Conservation (phyloP, 306 rosid genomes). For the Malus orientalis region DNA sequence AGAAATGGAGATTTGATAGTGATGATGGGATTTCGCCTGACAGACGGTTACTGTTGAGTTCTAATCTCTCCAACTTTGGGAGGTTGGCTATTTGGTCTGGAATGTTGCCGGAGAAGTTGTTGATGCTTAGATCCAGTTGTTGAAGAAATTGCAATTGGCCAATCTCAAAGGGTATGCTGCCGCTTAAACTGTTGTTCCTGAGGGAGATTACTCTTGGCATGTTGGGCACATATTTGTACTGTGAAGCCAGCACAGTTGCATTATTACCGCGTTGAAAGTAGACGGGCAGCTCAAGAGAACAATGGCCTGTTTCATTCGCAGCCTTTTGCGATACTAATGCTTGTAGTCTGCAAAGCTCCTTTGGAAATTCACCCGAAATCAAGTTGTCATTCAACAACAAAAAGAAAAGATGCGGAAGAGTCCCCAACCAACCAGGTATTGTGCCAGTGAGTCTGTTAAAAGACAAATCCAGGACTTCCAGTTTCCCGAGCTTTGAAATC, state of each 20-base stretch:
- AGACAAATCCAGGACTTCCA: not conserved
- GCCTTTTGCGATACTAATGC: not conserved
- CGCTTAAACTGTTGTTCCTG: not conserved
- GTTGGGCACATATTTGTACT: not conserved
- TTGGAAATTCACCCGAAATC: conserved; percentile 1
- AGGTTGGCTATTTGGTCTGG: not conserved
- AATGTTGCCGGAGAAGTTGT: not conserved
- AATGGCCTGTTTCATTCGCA: not conserved
- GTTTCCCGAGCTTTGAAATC: not conserved
- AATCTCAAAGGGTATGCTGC: not conserved
- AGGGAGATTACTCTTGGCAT: not conserved
- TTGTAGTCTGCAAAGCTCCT: not conserved
- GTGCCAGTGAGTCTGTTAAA: not conserved
- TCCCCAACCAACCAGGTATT: not conserved
- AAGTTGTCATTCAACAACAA: not conserved
- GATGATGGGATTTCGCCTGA: too few species aligned
- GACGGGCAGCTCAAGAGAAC: not conserved
- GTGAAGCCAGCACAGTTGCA: not conserved
- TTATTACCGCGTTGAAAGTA: not conserved
- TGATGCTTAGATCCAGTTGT: not conserved
- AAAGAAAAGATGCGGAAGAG: not conserved
- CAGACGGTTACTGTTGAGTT: too few species aligned
- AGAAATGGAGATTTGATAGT: too few species aligned
- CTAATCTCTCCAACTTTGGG: too few species aligned
- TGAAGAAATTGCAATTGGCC: not conserved